Percentiles rank a stretch among this genome's conserved stretches.
These are phyloP conservation scores for Hydnum rufescens DNA, from an alignment of 768 basidiomycete species.

Conservation along the genomic window DNA sequence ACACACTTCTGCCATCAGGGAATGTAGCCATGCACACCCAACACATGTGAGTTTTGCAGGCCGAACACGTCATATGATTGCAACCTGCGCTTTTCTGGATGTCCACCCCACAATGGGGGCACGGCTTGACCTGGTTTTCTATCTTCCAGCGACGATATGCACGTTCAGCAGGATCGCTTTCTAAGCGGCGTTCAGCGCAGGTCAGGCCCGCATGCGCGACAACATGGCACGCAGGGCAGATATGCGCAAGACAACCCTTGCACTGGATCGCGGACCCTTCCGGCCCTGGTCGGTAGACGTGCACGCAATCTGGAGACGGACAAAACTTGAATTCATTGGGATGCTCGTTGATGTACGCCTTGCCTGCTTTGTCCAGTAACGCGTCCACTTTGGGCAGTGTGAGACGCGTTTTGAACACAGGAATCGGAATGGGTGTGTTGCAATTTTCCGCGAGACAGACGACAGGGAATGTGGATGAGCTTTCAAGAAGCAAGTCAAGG, in stretches of 20 bases:
- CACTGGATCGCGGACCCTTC: constrained; percentile 39
- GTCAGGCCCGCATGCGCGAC: constrained; percentile 44
- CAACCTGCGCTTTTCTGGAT: constrained; percentile 63
- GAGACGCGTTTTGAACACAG: constrained; percentile 30
- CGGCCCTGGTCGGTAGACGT: constrained; percentile 43
- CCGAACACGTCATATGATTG: constrained; percentile 64
- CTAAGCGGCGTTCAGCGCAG: constrained; percentile 30
- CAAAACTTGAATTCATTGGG: constrained; percentile 51
- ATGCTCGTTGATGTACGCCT: constrained; percentile 37
- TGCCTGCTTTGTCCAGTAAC: constrained; percentile 37
- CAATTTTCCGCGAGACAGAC: constrained; percentile 53
- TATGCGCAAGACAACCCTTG: constrained; percentile 47
- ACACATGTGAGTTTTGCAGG: constrained; percentile 59
- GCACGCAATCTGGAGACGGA: constrained; percentile 59
- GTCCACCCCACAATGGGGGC: constrained; percentile 47
- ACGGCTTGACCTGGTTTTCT: constrained; percentile 47
- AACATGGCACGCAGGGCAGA: constrained; percentile 42
- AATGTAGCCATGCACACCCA: constrained; percentile 66
- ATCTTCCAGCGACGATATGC: constrained; percentile 46
- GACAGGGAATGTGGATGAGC: constrained; percentile 47
- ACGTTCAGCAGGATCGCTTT: constrained; percentile 20
- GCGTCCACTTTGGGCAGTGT: constrained; percentile 32
- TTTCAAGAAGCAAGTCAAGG: constrained; percentile 35
- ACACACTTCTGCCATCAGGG: constrained; percentile 39
- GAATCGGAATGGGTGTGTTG: constrained; percentile 32